Base-by-base conservation (phyloP, 2,329 filamentous ascomycete genomes). In the Talaromyces sp. region DNA sequence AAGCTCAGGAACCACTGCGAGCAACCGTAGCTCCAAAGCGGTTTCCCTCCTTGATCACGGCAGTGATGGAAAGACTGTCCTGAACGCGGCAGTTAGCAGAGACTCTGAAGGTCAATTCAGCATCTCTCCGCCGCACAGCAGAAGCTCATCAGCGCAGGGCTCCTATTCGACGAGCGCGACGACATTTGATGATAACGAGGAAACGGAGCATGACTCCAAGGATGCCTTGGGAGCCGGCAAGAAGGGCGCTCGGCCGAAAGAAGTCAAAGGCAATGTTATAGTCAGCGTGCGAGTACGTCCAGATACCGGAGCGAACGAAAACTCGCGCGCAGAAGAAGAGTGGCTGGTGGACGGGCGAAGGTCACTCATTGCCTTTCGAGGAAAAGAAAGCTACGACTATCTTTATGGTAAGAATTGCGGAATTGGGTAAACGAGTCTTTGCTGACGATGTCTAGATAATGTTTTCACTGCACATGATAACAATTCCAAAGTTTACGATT, bases 251-350 rank as follows among this genome's bases (percentile, higher is more conserved):
- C 75, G 71, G 50, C 65, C 69, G 21, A 86, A 84, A 66, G 91
- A 97, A 66, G 84, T 82, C 57, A 97, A 96, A 73, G 94, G 94
- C 53, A 99, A 99, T 69, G 93, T 99, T 13, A 75, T 97, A 61
- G 93, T 99, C 65, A 97, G 94, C 70, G 92, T 99, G 37, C 85
- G 94, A 69, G 92, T 97, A 41, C 84, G 94, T 33, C 94, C 94
- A 31, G 92, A 97, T 75, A 81, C 84, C 3, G 64, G 60, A 15
- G 84, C 80, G n/a, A 83, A 81, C 56, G 82, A 82, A 56, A 83
- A 84, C 45, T 78, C 80, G 58, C 82, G 84, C 59, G 77, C 83
- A 7, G 89, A 94, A 60, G 84, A 86, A 31, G 94, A 97, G 69
- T 99, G 93, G 94, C 84, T 91, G 78, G 88, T 99, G 3, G 92